A percentile compares a stretch with the other conserved stretches of the same genome.
Conservation (phyloP, 441 rosid species). For the Gossypium armourianum region DNA sequence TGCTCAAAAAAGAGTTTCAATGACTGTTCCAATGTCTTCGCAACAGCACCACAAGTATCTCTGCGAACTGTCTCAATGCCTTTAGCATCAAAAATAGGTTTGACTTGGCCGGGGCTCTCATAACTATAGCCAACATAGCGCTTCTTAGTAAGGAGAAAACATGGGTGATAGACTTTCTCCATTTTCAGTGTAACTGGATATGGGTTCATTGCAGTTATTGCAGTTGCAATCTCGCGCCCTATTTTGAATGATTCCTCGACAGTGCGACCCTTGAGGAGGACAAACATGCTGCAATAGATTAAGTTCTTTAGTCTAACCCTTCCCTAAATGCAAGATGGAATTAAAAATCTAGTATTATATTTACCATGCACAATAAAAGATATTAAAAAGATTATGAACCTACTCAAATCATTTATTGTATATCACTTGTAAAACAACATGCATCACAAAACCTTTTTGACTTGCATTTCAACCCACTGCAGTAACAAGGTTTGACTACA, state of each 20-base stretch:
- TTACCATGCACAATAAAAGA: not conserved
- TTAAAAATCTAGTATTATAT: not conserved
- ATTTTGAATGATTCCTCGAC: conserved; percentile 57
- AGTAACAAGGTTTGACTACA: not conserved
- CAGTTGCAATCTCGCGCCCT: conserved; percentile 77
- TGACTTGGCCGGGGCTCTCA: conserved; percentile 58
- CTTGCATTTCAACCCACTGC: not conserved
- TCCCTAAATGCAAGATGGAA: conserved; percentile 9
- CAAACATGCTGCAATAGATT: conserved; percentile 70
- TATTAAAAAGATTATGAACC: not conserved
- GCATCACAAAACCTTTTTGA: not conserved
- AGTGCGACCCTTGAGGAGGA: conserved; percentile 72
- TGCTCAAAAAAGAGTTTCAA: conserved; percentile 65
- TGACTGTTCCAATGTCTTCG: conserved; percentile 84
- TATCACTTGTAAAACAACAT: not conserved
- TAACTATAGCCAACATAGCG: conserved; percentile 93
- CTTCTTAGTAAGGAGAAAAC: conserved; percentile 93
- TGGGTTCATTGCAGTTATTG: conserved; percentile 78
- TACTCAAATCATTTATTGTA: not conserved
- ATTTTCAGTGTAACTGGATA: conserved; percentile 76
- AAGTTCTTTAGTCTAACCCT: conserved; percentile 9
- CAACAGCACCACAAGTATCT: conserved; percentile 77
- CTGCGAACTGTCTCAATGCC: conserved; percentile 95
- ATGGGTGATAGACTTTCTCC: conserved; percentile 91
- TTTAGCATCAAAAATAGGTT: conserved; percentile 85